phyloP scores from a whole-genome alignment of 345 rosid genomes.

The Theobroma cacao region DNA sequence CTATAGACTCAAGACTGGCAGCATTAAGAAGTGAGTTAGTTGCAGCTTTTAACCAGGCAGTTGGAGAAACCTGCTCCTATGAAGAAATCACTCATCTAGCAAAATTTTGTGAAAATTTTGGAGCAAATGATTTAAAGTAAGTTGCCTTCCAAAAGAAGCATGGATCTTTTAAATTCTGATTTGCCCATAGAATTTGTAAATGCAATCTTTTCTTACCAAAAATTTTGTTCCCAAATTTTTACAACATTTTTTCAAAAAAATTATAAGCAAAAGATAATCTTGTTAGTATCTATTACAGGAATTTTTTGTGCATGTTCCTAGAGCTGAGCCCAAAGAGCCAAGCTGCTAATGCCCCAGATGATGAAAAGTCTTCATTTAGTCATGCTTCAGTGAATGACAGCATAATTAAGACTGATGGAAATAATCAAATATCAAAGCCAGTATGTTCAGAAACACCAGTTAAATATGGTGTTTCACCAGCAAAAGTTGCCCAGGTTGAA shows the following conservation, averaged over 20 bases:
- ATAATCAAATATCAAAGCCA: constrained; percentile 29
- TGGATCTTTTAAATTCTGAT: background rate
- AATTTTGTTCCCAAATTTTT: background rate
- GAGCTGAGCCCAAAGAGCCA: constrained; percentile 26
- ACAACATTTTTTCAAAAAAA: background rate
- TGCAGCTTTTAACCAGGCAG: constrained; percentile 38
- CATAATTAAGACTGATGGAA: constrained; percentile 23
- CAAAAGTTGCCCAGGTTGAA: constrained; percentile 61
- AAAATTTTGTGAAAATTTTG: constrained; percentile 46
- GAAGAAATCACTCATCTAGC: constrained; percentile 38
- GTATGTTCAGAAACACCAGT: constrained; percentile 30
- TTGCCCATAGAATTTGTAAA: constrained; percentile 7
- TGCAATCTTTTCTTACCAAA: background rate
- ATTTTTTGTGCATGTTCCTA: constrained; percentile 27
- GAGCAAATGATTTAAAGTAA: constrained; percentile 51
- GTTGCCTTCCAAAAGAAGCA: constrained; percentile 22
- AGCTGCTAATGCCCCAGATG: constrained; percentile 10
- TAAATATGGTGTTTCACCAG: constrained; percentile 59
- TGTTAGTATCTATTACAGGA: constrained; percentile 28
- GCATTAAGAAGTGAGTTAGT: constrained; percentile 51
- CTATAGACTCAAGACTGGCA: constrained; percentile 55
- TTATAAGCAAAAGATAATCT: background rate
- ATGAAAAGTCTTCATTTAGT: constrained; percentile 19
- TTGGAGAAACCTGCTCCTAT: constrained; percentile 36
- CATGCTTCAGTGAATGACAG: constrained; percentile 15